Percentiles rank a stretch among this genome's conserved stretches.
These are phyloP conservation scores for Dictyostelium purpureum DNA, from an alignment of 78 protist genomes.

Conservation along the genomic window DNA sequence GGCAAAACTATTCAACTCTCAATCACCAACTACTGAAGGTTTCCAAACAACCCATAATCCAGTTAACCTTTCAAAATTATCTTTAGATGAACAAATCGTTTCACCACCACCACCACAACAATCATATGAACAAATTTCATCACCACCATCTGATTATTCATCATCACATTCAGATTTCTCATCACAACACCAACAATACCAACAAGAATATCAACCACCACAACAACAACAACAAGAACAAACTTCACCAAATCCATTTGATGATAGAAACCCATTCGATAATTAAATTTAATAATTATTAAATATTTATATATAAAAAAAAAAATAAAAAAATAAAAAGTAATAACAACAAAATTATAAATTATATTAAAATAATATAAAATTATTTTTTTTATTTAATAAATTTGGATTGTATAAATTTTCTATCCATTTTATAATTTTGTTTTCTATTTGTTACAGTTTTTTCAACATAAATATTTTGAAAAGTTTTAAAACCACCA, in stretches of 20 bases:
- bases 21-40: conserved; percentile 12
- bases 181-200: neutral
- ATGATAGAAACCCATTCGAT: conserved; percentile 41
- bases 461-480: conserved; percentile 56
- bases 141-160: neutral
- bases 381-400: conserved; percentile 18
- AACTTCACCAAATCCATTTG: conserved; percentile 51
- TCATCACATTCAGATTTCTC: neutral
- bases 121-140: neutral
- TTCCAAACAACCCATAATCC: neutral
- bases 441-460: conserved; percentile 62
- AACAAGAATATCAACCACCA: neutral
- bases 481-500: conserved; percentile 27
- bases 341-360: neutral
- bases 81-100: neutral
- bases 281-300: neutral
- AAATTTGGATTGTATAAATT: conserved; percentile 74
- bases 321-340: neutral
- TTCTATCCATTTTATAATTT: conserved; percentile 68
- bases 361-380: neutral
- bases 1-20: conserved; percentile 21
- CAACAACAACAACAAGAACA: conserved; percentile 4
- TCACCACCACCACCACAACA: neutral
- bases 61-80: conserved; percentile 12
- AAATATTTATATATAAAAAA: neutral